phyloP scores from a whole-genome alignment of 1,284 basidiomycete species.

The Boletus calvinii region DNA sequence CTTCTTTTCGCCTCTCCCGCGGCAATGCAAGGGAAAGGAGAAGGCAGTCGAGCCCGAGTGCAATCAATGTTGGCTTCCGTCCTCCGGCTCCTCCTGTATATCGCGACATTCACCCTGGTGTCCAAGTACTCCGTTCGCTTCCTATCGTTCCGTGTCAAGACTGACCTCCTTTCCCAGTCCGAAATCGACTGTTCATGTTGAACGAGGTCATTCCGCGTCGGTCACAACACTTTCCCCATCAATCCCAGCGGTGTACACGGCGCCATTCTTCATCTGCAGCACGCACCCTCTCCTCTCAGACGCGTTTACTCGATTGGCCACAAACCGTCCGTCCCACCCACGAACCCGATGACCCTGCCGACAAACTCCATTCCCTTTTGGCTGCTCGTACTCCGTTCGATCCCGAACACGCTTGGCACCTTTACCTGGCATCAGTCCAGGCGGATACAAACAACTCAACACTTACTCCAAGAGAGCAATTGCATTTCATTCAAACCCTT shows the following conservation, averaged over 20 bases:
- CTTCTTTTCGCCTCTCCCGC: slow-evolving; percentile 55
- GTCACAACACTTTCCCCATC: slow-evolving; percentile 19
- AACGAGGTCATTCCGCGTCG: slow-evolving; percentile 33
- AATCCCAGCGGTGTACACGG: slow-evolving; percentile 27
- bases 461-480: slow-evolving; percentile 25
- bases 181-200: slow-evolving; percentile 35
- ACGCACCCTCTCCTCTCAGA: slow-evolving; percentile 22
- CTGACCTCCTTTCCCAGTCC: slow-evolving; percentile 24
- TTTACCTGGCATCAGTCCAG: slow-evolving; percentile 29
- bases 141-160: background rate
- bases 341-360: slow-evolving; percentile 7
- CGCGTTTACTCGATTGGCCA: slow-evolving; percentile 11
- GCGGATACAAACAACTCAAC: slow-evolving; percentile 8
- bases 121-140: slow-evolving; percentile 29
- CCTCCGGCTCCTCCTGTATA: slow-evolving; percentile 35
- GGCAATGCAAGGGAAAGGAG: slow-evolving; percentile 52
- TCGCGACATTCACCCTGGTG: slow-evolving; percentile 44
- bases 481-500: slow-evolving; percentile 37
- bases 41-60: slow-evolving; percentile 37
- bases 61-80: slow-evolving; percentile 20
- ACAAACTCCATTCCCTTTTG: slow-evolving; percentile 26
- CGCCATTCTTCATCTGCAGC: slow-evolving; percentile 33
- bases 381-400: slow-evolving; percentile 28
- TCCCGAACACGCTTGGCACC: slow-evolving; percentile 40
- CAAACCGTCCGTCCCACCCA: slow-evolving; percentile 3